Conservation (phyloP, 2,329 filamentous ascomycete species). For the Chrysoporthe austroafricana region DNA sequence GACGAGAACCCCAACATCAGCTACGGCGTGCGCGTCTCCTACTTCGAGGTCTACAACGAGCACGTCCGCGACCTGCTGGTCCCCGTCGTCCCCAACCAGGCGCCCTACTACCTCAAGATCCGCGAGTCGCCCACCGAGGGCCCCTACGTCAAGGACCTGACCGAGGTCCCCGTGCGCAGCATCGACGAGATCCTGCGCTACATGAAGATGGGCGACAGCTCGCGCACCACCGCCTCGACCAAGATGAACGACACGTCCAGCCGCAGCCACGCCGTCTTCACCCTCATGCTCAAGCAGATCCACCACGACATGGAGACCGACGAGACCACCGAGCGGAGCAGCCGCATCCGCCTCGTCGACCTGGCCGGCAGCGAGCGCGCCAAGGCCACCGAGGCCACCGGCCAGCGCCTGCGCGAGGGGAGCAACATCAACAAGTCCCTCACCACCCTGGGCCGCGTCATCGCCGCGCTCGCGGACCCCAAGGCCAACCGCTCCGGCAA, state of each 20-base stretch:
- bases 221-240: conserved; percentile 86
- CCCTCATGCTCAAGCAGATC: conserved; percentile 96
- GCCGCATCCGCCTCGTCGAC: conserved; percentile 92
- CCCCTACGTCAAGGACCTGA: conserved; percentile 95
- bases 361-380: conserved; percentile 93
- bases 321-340: conserved; percentile 92
- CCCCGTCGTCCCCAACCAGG: conserved; percentile 68
- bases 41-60: conserved; percentile 99
- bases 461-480: conserved; percentile 80
- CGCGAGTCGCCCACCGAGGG: conserved; percentile 93
- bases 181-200: conserved; percentile 85
- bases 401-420: conserved; percentile 86
- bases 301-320: conserved; percentile 97
- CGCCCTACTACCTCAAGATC: conserved; percentile 94
- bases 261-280: conserved; percentile 96
- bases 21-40: conserved; percentile 96
- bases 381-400: conserved; percentile 93
- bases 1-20: conserved; percentile 88
- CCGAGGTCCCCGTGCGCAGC: conserved; percentile 87
- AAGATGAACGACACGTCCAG: conserved; percentile 99
- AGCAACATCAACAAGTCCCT: conserved; percentile 99
- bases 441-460: conserved; percentile 92
- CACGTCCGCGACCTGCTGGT: conserved; percentile 93
- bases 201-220: conserved; percentile 89
- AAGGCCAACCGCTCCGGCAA: conserved; percentile 63